Evolutionary conservation across 352 stramenopile genomes (phyloP), one percentile per base, ranked within the genome.

Genomic region (Phytopythium oedochilum): DNA sequence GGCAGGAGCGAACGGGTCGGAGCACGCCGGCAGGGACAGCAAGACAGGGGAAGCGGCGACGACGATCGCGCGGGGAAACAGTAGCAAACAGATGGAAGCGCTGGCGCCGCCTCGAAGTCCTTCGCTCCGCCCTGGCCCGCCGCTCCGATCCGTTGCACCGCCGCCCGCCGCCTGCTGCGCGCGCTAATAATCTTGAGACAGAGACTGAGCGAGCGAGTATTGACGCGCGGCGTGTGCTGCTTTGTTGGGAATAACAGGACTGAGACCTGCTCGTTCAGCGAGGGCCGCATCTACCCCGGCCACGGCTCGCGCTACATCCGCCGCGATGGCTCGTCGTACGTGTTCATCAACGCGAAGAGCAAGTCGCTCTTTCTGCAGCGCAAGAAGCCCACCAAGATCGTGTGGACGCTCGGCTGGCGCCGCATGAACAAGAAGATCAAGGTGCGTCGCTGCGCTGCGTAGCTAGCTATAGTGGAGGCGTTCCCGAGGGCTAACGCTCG

Each of bases 341-440:
- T 87, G 65, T 96, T 99, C 75, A 81, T 98, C 55, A 98, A 90
- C 66, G 79, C 87, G 61, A 99, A 99, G 94, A 96, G 92, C 73
- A 97, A 98, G 86, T 98, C 88, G 65, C 85, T 99, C 48, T 98
- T 98, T 67, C 68, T 98, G 70, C 97, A 99, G 84, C 87, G 96
- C 70, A 99, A 99, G 88, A 99, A 99, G 88, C 92, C 97, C 39
- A 97, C 96, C 52, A 99, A 99, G 83, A 97, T 99, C 61, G 92
- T 98, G 58, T 99, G 97, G 97, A 99, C 97, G 57, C 84, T 91
- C 59, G 82, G 77, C 59, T 99, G 97, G 97, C 92, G 97, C 71
- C 93, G 95, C 70, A 96, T 98, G 77, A 98, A 99, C 94, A 99
- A 99, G 89, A 99, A 99, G 91, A 96, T 97, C 71, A 96, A 98